phyloP scores from a whole-genome alignment of 176 grass and related monocot genomes.

The Oryza glumipatula region DNA sequence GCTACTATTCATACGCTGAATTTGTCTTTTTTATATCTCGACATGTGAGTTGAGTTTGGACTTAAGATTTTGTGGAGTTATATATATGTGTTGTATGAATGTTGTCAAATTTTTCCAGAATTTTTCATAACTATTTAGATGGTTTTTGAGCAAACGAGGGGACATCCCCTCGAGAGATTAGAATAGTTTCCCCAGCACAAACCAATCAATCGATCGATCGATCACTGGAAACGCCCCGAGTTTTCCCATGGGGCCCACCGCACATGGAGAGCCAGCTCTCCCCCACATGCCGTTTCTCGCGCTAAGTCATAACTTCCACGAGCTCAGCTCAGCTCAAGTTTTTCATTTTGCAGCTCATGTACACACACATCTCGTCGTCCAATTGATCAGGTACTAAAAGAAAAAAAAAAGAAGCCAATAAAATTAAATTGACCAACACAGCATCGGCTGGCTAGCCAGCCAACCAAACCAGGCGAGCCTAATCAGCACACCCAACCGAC shows the following conservation, averaged over 20 bases:
- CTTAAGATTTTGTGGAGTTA: too few species aligned
- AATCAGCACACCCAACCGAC: conserved; percentile 20
- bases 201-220: too few species aligned
- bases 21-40: too few species aligned
- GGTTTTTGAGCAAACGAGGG: too few species aligned
- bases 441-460: background rate
- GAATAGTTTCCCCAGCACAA: too few species aligned
- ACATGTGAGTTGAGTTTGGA: too few species aligned
- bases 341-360: background rate
- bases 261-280: background rate
- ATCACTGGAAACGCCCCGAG: background rate
- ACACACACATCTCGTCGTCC: too few species aligned
- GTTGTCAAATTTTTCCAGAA: too few species aligned
- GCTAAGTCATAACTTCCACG: background rate
- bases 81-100: too few species aligned
- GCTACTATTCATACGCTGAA: too few species aligned
- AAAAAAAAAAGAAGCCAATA: background rate
- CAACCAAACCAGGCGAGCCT: background rate
- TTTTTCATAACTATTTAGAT: too few species aligned
- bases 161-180: too few species aligned
- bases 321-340: background rate
- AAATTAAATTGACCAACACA: background rate
- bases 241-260: background rate
- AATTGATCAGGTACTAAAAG: background rate
- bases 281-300: background rate